A percentile compares a stretch with the other conserved stretches of the same genome.
These are phyloP conservation scores for Backusella westeae DNA, from an alignment of 192 early-diverging fungal genomes.

Conservation along the genomic window DNA sequence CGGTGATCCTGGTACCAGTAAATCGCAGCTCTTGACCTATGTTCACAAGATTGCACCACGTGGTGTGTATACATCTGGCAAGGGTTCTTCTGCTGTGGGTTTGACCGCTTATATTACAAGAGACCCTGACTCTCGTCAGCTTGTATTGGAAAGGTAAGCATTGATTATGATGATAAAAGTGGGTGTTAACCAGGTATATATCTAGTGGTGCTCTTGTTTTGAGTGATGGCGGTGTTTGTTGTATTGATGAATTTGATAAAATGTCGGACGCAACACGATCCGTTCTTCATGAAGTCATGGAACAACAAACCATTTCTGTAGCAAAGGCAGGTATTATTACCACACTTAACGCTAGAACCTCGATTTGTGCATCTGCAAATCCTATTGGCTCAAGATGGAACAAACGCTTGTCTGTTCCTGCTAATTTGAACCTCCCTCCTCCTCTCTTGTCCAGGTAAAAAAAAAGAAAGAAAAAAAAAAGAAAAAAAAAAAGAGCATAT, in stretches of 20 bases:
- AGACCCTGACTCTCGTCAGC: constrained; percentile 93
- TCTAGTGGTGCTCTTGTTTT: constrained; percentile 89
- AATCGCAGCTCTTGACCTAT: constrained; percentile 91
- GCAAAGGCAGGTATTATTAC: constrained; percentile 99
- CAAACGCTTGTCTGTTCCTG: constrained; percentile 76
- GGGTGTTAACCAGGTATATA: not conserved
- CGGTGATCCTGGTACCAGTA: constrained; percentile 95
- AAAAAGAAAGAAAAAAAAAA: too few relatives aligned
- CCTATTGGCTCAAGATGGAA: constrained; percentile 95
- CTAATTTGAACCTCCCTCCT: constrained; percentile 94
- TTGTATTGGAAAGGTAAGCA: constrained; percentile 85
- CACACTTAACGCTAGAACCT: constrained; percentile 94
- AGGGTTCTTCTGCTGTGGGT: constrained; percentile 95
- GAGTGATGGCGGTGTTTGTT: constrained; percentile 94
- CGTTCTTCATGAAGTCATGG: constrained; percentile 98
- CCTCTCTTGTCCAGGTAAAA: constrained; percentile 85
- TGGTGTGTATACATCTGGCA: constrained; percentile 96
- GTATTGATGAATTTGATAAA: constrained; percentile 99
- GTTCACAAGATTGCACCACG: constrained; percentile 93
- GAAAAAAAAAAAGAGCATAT: not conserved
- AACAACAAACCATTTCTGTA: constrained; percentile 97
- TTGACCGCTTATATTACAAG: constrained; percentile 93
- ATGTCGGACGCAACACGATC: constrained; percentile 94
- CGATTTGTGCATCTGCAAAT: constrained; percentile 93
- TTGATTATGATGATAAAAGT: not conserved